Percentiles rank a stretch among this genome's conserved stretches.
These are phyloP conservation scores for Hypoxylon trugodes DNA, from an alignment of 495 filamentous ascomycete genomes.

Conservation along the genomic window DNA sequence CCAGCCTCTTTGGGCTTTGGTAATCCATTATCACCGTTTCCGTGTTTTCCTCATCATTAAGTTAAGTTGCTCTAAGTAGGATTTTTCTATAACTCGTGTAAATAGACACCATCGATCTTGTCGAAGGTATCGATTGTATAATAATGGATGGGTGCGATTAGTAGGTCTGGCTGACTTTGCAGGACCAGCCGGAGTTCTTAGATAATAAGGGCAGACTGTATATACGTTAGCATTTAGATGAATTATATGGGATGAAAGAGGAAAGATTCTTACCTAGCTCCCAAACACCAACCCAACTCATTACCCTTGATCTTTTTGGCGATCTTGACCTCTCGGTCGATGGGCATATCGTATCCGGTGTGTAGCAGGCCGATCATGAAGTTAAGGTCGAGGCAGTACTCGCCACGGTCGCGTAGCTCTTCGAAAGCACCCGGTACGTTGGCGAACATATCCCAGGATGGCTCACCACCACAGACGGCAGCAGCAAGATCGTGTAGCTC, in stretches of 20 bases:
- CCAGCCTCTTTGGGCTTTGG: conserved; percentile 28
- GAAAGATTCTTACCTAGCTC: conserved; percentile 76
- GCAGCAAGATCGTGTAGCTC: conserved; percentile 86
- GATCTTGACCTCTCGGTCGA: conserved; percentile 94
- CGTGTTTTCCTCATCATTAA: conserved; percentile 27
- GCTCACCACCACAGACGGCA: conserved; percentile 83
- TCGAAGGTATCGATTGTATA: background rate
- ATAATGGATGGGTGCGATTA: conserved; percentile 36
- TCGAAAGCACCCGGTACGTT: conserved; percentile 74
- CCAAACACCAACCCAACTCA: conserved; percentile 97
- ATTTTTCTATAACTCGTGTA: conserved; percentile 10
- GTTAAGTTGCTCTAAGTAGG: background rate
- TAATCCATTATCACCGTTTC: conserved; percentile 15
- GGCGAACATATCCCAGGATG: conserved; percentile 79
- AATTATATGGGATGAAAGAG: background rate
- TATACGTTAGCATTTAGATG: conserved; percentile 51
- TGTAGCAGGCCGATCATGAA: conserved; percentile 94
- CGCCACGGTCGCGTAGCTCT: conserved; percentile 80
- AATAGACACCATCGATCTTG: conserved; percentile 17
- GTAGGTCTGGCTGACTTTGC: conserved; percentile 56
- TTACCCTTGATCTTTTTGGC: conserved; percentile 98
- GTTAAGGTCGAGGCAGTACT: conserved; percentile 92
- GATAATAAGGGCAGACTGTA: conserved; percentile 55
- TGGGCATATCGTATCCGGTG: conserved; percentile 97
- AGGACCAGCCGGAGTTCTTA: conserved; percentile 58